These are phyloP conservation scores for Penicillium sp. DNA, from an alignment of 2,329 filamentous ascomycete species.

Conservation along the genomic window DNA sequence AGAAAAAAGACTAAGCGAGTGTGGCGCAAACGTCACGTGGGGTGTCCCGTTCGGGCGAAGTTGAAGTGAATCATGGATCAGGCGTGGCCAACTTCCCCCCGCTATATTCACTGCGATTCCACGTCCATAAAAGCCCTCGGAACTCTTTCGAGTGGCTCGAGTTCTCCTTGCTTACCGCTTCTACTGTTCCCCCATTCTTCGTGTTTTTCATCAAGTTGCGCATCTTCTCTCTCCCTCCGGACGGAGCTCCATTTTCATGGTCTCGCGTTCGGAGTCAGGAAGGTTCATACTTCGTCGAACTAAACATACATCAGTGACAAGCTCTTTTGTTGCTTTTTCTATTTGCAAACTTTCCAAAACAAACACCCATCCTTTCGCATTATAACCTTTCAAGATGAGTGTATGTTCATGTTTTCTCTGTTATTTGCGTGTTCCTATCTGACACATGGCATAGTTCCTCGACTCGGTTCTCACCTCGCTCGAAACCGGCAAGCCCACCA, in stretches of 20 bases:
- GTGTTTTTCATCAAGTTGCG: background rate
- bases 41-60: slow-evolving; percentile 7
- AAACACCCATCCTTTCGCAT: background rate
- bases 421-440: slow-evolving; percentile 14
- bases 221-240: background rate
- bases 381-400: slow-evolving; percentile 35
- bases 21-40: slow-evolving; percentile 34
- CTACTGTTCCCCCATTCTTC: background rate
- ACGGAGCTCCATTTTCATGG: slow-evolving; percentile 19
- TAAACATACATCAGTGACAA: slow-evolving; percentile 25
- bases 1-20: slow-evolving; percentile 38
- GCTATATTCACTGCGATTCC: slow-evolving; percentile 5
- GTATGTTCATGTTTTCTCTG: slow-evolving; percentile 25
- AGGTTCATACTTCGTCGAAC: slow-evolving; percentile 32
- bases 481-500: slow-evolving; percentile 42
- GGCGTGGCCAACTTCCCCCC: slow-evolving; percentile 4
- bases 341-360: slow-evolving; percentile 8
- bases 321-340: slow-evolving; percentile 11
- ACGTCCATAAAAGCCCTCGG: background rate
- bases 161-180: background rate
- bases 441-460: slow-evolving; percentile 44
- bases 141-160: background rate
- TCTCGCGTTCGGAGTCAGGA: slow-evolving; percentile 40
- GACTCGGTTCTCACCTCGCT: slow-evolving; percentile 54
- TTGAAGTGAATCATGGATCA: slow-evolving; percentile 20